These are phyloP conservation scores for Amauroascus niger DNA, from an alignment of 2,329 filamentous ascomycete genomes.

Conservation along the genomic window DNA sequence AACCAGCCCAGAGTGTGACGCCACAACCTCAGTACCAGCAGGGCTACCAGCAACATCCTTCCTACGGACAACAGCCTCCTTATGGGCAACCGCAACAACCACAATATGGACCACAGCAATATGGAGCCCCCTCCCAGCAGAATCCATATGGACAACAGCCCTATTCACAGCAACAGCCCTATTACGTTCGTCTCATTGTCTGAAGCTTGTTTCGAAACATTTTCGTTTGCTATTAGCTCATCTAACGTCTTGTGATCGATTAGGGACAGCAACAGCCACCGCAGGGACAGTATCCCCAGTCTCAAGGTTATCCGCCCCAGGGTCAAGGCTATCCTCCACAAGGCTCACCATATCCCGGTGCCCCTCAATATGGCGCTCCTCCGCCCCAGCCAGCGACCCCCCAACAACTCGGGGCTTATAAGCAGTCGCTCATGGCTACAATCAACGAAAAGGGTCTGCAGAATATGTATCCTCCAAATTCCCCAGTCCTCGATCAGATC, in stretches of 20 bases:
- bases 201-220: not conserved
- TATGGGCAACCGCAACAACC: constrained; percentile 28
- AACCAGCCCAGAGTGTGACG: constrained; percentile 6
- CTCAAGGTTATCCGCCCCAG: constrained; percentile 25
- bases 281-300: constrained; percentile 31
- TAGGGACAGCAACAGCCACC: constrained; percentile 23
- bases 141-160: constrained; percentile 27
- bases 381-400: constrained; percentile 36
- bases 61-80: constrained; percentile 22
- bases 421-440: constrained; percentile 45
- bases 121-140: constrained; percentile 25
- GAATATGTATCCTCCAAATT: constrained; percentile 49
- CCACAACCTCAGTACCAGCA: constrained; percentile 22
- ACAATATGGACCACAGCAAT: constrained; percentile 29
- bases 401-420: constrained; percentile 47
- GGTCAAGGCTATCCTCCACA: constrained; percentile 24
- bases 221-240: not conserved
- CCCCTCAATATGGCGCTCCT: constrained; percentile 23
- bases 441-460: constrained; percentile 54
- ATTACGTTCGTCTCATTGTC: constrained; percentile 20
- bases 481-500: constrained; percentile 43
- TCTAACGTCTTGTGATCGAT: constrained; percentile 4
- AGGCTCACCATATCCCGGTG: constrained; percentile 26
- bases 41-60: constrained; percentile 34
- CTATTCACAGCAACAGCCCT: constrained; percentile 28